phyloP scores from a whole-genome alignment of 2,329 filamentous ascomycete genomes.

The Rutstroemia sp. region DNA sequence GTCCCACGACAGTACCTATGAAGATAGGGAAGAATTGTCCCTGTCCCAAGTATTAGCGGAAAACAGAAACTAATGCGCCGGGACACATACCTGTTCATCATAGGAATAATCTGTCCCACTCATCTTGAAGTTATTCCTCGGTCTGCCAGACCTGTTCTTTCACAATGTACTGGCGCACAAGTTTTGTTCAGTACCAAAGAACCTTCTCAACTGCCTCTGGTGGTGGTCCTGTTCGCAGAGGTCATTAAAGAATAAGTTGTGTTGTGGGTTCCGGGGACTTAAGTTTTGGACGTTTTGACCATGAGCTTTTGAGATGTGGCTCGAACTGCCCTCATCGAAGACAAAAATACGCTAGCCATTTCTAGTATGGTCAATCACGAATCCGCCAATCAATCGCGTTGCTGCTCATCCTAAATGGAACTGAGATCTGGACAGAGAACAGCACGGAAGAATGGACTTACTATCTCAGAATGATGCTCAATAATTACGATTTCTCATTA shows the following conservation, averaged over 20 bases:
- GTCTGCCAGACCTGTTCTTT: conserved; percentile 18
- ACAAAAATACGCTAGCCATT: background rate
- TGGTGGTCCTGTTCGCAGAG: background rate
- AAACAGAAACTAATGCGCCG: background rate
- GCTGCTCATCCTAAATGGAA: background rate
- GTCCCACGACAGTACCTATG: conserved; percentile 79
- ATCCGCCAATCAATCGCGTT: background rate
- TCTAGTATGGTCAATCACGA: background rate
- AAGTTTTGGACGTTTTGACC: conserved; percentile 1
- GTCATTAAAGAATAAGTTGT: background rate
- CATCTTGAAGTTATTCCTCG: conserved; percentile 24
- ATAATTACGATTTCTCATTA: background rate
- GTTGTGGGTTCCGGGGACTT: background rate
- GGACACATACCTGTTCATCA: conserved; percentile 68
- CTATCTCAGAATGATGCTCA: background rate
- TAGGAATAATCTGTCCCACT: conserved; percentile 79
- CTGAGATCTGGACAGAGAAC: conserved; percentile 9
- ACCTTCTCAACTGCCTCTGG: background rate
- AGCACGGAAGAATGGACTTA: background rate
- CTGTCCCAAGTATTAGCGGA: conserved; percentile 34
- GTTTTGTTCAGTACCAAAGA: background rate
- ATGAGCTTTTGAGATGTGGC: conserved; percentile 9
- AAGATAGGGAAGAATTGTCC: conserved; percentile 99
- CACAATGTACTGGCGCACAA: conserved; percentile 20
- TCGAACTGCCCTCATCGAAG: background rate